These are phyloP conservation scores for Cladophialophora chaetospira DNA, from an alignment of 2,329 filamentous ascomycete genomes.

Conservation along the genomic window DNA sequence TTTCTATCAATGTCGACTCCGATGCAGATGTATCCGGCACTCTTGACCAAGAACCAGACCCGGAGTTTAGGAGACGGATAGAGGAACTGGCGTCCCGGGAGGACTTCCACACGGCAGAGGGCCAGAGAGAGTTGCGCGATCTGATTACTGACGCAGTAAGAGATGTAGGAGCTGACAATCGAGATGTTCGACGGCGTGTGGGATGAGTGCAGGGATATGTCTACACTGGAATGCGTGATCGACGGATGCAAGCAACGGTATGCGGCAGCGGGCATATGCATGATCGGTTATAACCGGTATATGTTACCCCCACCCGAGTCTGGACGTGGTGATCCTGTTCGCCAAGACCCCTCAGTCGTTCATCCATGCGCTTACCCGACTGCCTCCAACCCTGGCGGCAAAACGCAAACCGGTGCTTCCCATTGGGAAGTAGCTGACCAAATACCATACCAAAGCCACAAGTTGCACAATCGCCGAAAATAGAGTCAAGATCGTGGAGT, in stretches of 20 bases:
- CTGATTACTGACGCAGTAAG: constrained; percentile 79
- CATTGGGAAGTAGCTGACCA: constrained; percentile 98
- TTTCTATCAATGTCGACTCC: constrained; percentile 76
- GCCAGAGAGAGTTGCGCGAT: constrained; percentile 75
- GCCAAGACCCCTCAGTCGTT: constrained; percentile 14
- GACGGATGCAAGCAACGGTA: not conserved
- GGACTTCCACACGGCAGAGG: constrained; percentile 79
- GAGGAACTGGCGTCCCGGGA: constrained; percentile 82
- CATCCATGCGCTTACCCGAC: constrained; percentile 77
- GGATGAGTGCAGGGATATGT: constrained; percentile 48
- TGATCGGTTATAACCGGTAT: constrained; percentile 3
- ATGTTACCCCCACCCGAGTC: not conserved
- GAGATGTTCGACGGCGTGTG: constrained; percentile 65
- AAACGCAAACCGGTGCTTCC: constrained; percentile 84
- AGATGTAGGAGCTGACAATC: constrained; percentile 64
- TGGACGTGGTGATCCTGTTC: not conserved
- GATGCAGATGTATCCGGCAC: constrained; percentile 52
- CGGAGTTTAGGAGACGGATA: constrained; percentile 81
- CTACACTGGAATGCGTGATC: not conserved
- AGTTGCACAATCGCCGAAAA: constrained; percentile 82
- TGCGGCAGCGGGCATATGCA: not conserved
- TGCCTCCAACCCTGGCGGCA: constrained; percentile 81
- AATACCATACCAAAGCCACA: constrained; percentile 82
- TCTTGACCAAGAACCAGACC: constrained; percentile 62
- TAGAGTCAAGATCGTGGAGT: constrained; percentile 80